Evolutionary conservation across 768 basidiomycete genomes (phyloP).

Genomic region (Tubosaeta sp.): DNA sequence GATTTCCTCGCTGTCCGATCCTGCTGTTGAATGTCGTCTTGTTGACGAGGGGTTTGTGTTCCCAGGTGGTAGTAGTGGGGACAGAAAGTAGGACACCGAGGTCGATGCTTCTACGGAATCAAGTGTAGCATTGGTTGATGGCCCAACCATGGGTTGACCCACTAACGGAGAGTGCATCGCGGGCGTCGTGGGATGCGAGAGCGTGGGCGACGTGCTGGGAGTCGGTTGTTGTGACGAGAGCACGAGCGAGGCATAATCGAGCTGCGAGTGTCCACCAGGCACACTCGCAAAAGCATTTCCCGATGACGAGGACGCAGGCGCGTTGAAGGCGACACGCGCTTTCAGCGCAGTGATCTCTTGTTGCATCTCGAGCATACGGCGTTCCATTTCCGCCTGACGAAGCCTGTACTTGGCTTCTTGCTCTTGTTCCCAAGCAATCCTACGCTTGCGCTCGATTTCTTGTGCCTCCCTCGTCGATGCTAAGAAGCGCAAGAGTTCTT

Average conservation of each 20-base stretch:
- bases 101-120: constrained; percentile 6
- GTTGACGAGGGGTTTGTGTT: constrained; percentile 10
- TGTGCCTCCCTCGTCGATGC: constrained; percentile 55
- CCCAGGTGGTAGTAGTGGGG: constrained; percentile 16
- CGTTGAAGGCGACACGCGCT: constrained; percentile 33
- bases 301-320: constrained; percentile 6
- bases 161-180: constrained; percentile 19
- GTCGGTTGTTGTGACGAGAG: constrained; percentile 26
- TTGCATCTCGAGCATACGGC: constrained; percentile 50
- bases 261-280: constrained; percentile 6
- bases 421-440: constrained; percentile 65
- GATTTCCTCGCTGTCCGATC: constrained; percentile 36
- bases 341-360: constrained; percentile 48
- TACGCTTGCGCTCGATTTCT: constrained; percentile 55
- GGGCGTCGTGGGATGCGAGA: constrained; percentile 26
- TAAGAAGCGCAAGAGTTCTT: constrained; percentile 58
- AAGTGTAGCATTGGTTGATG: constrained; percentile 7
- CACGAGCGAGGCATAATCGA: constrained; percentile 3
- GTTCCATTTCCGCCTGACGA: constrained; percentile 56
- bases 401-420: constrained; percentile 58
- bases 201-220: constrained; percentile 27
- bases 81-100: constrained; percentile 4
- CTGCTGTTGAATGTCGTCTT: constrained; percentile 29
- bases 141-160: constrained; percentile 11
- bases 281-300: neutral